Evolutionary conservation across 2,329 filamentous ascomycete genomes (phyloP).

Genomic region (Nannizziopsis arthrosporioides): DNA sequence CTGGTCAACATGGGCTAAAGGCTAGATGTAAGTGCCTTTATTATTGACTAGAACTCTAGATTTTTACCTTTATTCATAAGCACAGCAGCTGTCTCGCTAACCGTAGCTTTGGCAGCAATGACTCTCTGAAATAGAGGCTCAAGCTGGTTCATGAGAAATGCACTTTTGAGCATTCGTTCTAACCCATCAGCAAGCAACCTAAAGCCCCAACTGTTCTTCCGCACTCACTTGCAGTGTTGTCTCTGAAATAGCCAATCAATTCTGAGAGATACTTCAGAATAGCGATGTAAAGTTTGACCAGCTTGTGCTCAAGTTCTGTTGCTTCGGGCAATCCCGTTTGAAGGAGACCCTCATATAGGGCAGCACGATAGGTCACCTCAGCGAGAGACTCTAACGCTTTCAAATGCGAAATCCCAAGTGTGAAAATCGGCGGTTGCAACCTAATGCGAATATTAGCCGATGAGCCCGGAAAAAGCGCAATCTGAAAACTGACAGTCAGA

Average conservation of each 20-base stretch:
- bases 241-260: slow-evolving; percentile 8
- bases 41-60: too few relatives aligned
- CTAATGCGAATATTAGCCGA: slow-evolving; percentile 12
- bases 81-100: neutral
- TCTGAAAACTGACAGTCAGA: slow-evolving; percentile 12
- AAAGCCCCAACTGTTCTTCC: slow-evolving; percentile 3
- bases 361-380: slow-evolving; percentile 1
- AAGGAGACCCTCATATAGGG: slow-evolving; percentile 9
- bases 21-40: too few relatives aligned
- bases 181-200: neutral
- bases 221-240: neutral
- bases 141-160: slow-evolving; percentile 2
- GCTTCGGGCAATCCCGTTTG: neutral
- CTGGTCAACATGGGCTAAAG: too few relatives aligned
- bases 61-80: too few relatives aligned
- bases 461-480: slow-evolving; percentile 12
- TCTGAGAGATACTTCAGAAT: slow-evolving; percentile 13
- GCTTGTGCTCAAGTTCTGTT: neutral
- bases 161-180: slow-evolving; percentile 5
- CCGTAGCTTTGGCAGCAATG: neutral
- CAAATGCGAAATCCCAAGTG: slow-evolving; percentile 7
- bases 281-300: slow-evolving; percentile 11
- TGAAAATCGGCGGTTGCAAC: slow-evolving; percentile 12
- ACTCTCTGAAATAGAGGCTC: neutral
- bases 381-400: slow-evolving; percentile 2